Evolutionary conservation across 1,284 basidiomycete species (phyloP).

Genomic region (Exobasidium rhododendri): DNA sequence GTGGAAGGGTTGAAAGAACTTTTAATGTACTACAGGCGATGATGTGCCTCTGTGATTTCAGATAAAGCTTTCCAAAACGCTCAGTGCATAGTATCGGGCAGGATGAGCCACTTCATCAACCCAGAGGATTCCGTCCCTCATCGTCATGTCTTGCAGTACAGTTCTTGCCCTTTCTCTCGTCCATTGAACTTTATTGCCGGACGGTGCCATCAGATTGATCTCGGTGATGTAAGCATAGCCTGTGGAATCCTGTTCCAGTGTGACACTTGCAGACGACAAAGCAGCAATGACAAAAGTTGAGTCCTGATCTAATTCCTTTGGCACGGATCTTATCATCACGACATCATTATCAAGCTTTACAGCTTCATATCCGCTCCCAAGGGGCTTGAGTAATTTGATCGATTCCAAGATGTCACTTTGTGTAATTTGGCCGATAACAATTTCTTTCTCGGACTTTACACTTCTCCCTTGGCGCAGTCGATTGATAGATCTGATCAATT

Average conservation of each 20-base stretch:
- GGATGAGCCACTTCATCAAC: slow-evolving; percentile 61
- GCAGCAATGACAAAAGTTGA: slow-evolving; percentile 54
- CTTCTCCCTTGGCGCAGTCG: slow-evolving; percentile 65
- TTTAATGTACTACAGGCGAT: not conserved
- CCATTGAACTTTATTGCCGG: slow-evolving; percentile 70
- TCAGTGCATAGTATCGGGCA: slow-evolving; percentile 11
- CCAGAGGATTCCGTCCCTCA: slow-evolving; percentile 90
- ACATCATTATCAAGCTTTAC: slow-evolving; percentile 60
- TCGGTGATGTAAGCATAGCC: slow-evolving; percentile 57
- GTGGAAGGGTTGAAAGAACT: not conserved
- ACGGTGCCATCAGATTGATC: slow-evolving; percentile 62
- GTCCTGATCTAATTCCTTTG: slow-evolving; percentile 56
- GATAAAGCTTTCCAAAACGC: not conserved
- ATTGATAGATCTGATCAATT: slow-evolving; percentile 74
- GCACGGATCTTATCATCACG: slow-evolving; percentile 54
- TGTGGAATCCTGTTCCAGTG: slow-evolving; percentile 51
- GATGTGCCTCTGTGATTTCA: not conserved
- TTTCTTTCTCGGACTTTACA: not conserved
- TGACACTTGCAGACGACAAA: slow-evolving; percentile 64
- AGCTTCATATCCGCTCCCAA: slow-evolving; percentile 84
- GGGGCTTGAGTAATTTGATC: slow-evolving; percentile 79
- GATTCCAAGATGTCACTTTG: slow-evolving; percentile 80
- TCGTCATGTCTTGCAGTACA: slow-evolving; percentile 81
- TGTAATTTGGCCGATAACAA: slow-evolving; percentile 58
- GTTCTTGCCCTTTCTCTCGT: slow-evolving; percentile 68